Base-by-base conservation (phyloP, 2,329 filamentous ascomycete genomes). In the Phialocephala sp. region DNA sequence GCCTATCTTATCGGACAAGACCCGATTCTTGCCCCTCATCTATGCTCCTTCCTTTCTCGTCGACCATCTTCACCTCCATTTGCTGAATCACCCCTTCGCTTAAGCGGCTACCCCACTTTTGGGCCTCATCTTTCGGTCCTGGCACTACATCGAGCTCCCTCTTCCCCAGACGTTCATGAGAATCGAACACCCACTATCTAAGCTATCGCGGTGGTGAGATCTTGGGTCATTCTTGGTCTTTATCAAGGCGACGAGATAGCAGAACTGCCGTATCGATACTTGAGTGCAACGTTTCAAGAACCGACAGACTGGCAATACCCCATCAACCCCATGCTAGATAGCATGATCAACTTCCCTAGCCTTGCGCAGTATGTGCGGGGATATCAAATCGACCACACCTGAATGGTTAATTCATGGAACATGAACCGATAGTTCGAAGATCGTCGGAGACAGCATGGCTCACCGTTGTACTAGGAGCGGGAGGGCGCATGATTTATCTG, bases 51-150 rank as follows among this genome's bases (percentile, higher is more conserved):
- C 45, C 45, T 50, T 50, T 50, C 22, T 11, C 4, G 45, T 50
- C 45, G 2, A 20, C n/a, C 8, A 24, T 22, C 18, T 11, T 43
- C 14, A 20, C n/a, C 22, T 50, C n/a, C 11, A 50, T 50, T 20
- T 24, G 45, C n/a, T 50, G 45, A 22, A n/a, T 50, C n/a, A 50
- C n/a, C 43, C 15, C 37, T n/a, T 24, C 45, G 45, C 12, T 50
- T 14, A 50, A 20, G 45, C 45, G 45, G 45, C 45, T 50, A 24
- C 45, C 45, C 45, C 45, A 50, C 45, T 50, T n/a, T 50, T 50
- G n/a, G 8, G 8, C 37, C 15, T 12, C 37, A 41, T 14, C 36
- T 14, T 3, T 18, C 43, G 43, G 43, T 20, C 11, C 45, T n/a
- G n/a, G 8, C 20, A n/a, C 45, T n/a, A 24, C n/a, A 50, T 24